These are phyloP conservation scores for Ceratonia siliqua DNA, from an alignment of 306 rosid genomes.

Conservation along the genomic window DNA sequence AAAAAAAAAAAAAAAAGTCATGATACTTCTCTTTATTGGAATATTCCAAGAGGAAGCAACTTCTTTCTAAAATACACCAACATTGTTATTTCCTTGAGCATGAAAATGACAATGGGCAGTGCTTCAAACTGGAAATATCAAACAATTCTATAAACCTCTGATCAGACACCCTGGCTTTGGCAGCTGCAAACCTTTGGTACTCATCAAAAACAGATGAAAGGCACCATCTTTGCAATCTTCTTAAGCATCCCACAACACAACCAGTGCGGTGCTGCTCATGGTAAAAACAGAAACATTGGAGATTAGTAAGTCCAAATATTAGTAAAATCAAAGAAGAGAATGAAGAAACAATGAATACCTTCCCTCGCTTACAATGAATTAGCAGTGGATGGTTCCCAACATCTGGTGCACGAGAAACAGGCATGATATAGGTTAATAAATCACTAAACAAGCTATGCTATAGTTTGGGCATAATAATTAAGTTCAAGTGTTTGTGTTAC, in stretches of 20 bases:
- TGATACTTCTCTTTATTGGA: conserved; percentile 40
- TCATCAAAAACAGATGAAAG: conserved; percentile 67
- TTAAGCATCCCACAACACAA: conserved; percentile 68
- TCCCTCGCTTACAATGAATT: conserved; percentile 72
- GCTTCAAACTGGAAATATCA: conserved; percentile 53
- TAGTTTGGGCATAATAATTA: background rate
- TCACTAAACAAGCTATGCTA: conserved; percentile 17
- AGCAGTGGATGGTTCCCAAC: conserved; percentile 56
- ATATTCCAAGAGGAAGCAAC: conserved; percentile 40
- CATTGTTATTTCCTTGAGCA: conserved; percentile 35
- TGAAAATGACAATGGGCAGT: conserved; percentile 46
- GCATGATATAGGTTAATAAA: background rate
- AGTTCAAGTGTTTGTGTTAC: conserved; percentile 42
- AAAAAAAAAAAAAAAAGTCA: conserved; percentile 11
- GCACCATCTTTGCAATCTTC: conserved; percentile 77
- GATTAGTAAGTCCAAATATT: background rate
- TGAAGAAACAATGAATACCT: conserved; percentile 34
- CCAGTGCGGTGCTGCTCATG: conserved; percentile 69
- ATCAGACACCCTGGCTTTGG: conserved; percentile 65
- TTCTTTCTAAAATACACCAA: conserved; percentile 4
- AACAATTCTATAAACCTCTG: conserved; percentile 71
- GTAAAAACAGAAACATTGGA: background rate
- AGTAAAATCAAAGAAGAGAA: background rate
- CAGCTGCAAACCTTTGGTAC: conserved; percentile 71
- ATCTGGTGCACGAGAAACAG: conserved; percentile 43